Conservation (phyloP, 1,139 yeast genomes). For the Yamadazyma atlantica region DNA sequence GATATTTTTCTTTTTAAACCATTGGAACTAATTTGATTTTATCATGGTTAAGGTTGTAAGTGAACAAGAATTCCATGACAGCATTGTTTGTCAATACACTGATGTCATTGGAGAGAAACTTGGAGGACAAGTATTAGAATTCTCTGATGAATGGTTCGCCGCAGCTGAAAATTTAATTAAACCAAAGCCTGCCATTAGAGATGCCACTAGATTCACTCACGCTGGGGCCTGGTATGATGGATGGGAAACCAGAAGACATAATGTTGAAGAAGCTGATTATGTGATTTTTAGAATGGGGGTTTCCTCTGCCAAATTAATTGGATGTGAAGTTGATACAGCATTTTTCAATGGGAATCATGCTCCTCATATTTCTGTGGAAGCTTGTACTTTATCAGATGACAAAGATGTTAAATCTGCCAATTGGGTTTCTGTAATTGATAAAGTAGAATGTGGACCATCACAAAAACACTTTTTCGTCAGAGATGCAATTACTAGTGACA, state of each 20-base stretch:
- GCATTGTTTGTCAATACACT: slow-evolving; percentile 50
- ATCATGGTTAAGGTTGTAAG: slow-evolving; percentile 29
- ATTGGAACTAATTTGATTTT: neutral
- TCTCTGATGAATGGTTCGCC: slow-evolving; percentile 94
- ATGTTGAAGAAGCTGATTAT: slow-evolving; percentile 80
- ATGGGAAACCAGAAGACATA: slow-evolving; percentile 97
- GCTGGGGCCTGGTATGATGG: slow-evolving; percentile 98
- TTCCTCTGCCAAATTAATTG: slow-evolving; percentile 72
- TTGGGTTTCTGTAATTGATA: slow-evolving; percentile 73
- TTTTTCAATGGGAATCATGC: slow-evolving; percentile 95
- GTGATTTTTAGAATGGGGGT: slow-evolving; percentile 83
- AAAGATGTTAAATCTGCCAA: slow-evolving; percentile 32
- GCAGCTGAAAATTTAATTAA: slow-evolving; percentile 85
- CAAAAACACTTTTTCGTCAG: slow-evolving; percentile 81
- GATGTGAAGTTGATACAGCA: slow-evolving; percentile 89
- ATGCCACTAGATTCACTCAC: slow-evolving; percentile 72
- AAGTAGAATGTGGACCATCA: slow-evolving; percentile 82
- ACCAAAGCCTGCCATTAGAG: slow-evolving; percentile 77
- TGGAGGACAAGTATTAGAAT: slow-evolving; percentile 69
- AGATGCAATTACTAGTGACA: slow-evolving; percentile 51
- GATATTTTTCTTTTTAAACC: neutral
- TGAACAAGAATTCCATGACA: slow-evolving; percentile 43
- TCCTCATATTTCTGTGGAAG: slow-evolving; percentile 85
- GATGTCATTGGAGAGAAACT: slow-evolving; percentile 82
- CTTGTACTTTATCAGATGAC: slow-evolving; percentile 41